These are phyloP conservation scores for Clonostachys rhizophaga DNA, from an alignment of 2,329 filamentous ascomycete species.

Conservation along the genomic window DNA sequence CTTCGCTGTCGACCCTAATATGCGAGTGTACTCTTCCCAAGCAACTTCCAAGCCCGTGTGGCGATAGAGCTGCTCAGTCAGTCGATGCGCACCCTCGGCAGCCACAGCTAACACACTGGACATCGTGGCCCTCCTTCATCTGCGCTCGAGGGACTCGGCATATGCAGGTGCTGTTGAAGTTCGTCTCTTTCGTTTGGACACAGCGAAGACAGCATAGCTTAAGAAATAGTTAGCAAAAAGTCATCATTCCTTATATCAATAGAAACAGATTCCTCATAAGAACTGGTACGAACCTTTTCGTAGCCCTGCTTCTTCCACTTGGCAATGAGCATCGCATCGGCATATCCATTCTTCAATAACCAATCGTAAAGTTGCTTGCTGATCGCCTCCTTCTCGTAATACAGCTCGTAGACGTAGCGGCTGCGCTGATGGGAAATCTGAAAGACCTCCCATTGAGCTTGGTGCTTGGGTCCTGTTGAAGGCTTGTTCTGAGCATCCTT, in stretches of 20 bases:
- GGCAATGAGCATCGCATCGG: conserved; percentile 90
- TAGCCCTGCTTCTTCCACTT: conserved; percentile 99
- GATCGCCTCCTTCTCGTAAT: conserved; percentile 97
- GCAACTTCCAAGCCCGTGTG: too few species aligned
- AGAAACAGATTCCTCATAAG: background rate
- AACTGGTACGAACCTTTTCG: conserved; percentile 67
- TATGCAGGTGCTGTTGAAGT: conserved; percentile 96
- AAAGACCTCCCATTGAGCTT: conserved; percentile 95
- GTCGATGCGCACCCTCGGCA: conserved; percentile 86
- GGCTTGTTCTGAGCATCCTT: conserved; percentile 92
- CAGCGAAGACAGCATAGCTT: conserved; percentile 91
- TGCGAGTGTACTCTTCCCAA: too few species aligned
- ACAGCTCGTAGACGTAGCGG: conserved; percentile 94
- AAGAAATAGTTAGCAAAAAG: conserved; percentile 12
- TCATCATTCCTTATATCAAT: background rate
- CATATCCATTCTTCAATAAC: conserved; percentile 94
- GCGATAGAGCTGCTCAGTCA: conserved; percentile 48
- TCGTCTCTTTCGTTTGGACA: conserved; percentile 99
- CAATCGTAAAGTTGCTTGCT: conserved; percentile 90
- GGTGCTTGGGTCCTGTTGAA: conserved; percentile 75
- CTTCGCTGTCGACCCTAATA: too few species aligned
- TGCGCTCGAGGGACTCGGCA: conserved; percentile 89
- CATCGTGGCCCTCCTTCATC: conserved; percentile 83
- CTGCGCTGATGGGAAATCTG: conserved; percentile 91
- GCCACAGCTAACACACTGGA: conserved; percentile 93